These are phyloP conservation scores for Debaryomyces prosopidis DNA, from an alignment of 805 yeast species.

Conservation along the genomic window DNA sequence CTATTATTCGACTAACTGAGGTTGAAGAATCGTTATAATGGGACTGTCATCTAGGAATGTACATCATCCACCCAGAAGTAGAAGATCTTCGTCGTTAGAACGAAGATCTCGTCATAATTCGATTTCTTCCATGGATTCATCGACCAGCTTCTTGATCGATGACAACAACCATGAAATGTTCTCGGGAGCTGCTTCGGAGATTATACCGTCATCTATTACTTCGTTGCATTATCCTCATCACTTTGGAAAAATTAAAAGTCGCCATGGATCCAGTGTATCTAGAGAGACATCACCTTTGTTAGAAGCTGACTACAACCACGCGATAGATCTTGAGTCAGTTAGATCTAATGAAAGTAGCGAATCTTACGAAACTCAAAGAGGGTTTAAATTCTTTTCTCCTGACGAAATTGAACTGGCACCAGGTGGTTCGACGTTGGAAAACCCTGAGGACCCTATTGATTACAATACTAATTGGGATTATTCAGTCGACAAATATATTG, in stretches of 20 bases:
- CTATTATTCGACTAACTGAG: no score
- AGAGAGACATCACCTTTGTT: constrained; percentile 39
- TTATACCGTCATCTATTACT: constrained; percentile 75
- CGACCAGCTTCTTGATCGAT: constrained; percentile 35
- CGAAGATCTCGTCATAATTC: constrained; percentile 27
- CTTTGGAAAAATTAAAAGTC: constrained; percentile 28
- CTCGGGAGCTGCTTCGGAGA: constrained; percentile 76
- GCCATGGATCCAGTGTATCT: constrained; percentile 18
- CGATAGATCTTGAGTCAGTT: constrained; percentile 29
- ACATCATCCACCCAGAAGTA: constrained; percentile 6
- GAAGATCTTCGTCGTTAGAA: constrained; percentile 25
- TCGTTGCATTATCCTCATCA: constrained; percentile 74
- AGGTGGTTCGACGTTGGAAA: constrained; percentile 77
- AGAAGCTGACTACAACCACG: constrained; percentile 15
- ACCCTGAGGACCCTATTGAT: constrained; percentile 57
- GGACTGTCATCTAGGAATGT: constrained; percentile 4
- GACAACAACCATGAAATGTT: constrained; percentile 71
- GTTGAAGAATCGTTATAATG: not conserved
- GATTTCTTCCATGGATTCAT: constrained; percentile 32
- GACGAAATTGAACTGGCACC: constrained; percentile 86
- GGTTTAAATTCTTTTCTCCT: constrained; percentile 79
- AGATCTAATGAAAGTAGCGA: constrained; percentile 34
- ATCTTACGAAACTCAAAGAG: constrained; percentile 37
- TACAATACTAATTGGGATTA: constrained; percentile 77
- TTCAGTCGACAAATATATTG: constrained; percentile 47